phyloP scores from a whole-genome alignment of 164 flowering plant genomes.

The Stephania japonica region DNA sequence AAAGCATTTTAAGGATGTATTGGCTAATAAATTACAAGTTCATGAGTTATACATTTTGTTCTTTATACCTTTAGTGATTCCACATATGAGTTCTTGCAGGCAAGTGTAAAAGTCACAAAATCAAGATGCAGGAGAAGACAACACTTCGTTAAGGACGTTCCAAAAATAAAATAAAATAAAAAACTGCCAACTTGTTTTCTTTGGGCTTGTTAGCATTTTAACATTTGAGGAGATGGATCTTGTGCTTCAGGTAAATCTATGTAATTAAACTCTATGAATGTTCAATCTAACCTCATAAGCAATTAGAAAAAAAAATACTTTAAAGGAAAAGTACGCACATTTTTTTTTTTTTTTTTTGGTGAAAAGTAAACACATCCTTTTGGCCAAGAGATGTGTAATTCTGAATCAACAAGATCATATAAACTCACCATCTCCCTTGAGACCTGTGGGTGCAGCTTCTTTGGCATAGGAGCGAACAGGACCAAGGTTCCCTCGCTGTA shows the following conservation, averaged over 20 bases:
- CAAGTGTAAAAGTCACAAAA: not conserved
- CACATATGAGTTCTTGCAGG: not conserved
- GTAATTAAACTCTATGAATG: not conserved
- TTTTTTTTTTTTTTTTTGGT: too few species aligned
- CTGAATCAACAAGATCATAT: not conserved
- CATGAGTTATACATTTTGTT: not conserved
- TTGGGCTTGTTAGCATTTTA: not conserved
- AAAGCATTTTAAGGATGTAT: not conserved
- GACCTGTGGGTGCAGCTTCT: constrained; percentile 48
- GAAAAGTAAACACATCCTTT: not conserved
- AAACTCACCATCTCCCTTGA: constrained; percentile 86
- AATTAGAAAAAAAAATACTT: not conserved
- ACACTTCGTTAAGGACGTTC: not conserved
- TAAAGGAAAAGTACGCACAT: too few species aligned
- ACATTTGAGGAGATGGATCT: not conserved
- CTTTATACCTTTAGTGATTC: too few species aligned
- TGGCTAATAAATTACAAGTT: not conserved
- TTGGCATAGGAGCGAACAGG: constrained; percentile 72
- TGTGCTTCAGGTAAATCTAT: not conserved
- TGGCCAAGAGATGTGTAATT: not conserved
- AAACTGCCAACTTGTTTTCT: not conserved
- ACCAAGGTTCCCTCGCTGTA: constrained; percentile 39
- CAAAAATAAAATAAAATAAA: not conserved
- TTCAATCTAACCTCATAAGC: not conserved
- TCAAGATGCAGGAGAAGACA: not conserved